These are phyloP conservation scores for Amesomyces nigricolor DNA, from an alignment of 2,329 filamentous ascomycete genomes.

Conservation along the genomic window DNA sequence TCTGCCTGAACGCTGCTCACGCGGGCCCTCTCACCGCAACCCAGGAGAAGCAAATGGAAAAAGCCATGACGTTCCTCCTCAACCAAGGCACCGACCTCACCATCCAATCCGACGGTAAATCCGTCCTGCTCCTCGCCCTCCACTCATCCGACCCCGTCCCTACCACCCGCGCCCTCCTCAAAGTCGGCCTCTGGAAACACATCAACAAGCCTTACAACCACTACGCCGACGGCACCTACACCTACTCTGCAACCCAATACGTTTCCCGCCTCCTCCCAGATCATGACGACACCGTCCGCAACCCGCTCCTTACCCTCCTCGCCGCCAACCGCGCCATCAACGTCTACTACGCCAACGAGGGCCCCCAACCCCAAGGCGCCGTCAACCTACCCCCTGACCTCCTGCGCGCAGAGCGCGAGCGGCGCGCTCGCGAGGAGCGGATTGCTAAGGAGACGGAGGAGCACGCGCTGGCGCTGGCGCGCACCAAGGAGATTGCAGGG, in stretches of 20 bases:
- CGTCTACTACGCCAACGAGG: constrained; percentile 49
- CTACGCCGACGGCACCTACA: constrained; percentile 47
- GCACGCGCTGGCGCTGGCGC: constrained; percentile 42
- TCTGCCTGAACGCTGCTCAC: constrained; percentile 53
- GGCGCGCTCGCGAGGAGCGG: constrained; percentile 42
- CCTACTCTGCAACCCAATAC: constrained; percentile 62
- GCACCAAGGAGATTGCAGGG: constrained; percentile 46
- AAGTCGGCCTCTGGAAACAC: constrained; percentile 59
- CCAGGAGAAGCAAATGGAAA: constrained; percentile 50
- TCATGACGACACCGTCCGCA: constrained; percentile 34
- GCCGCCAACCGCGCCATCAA: constrained; percentile 48
- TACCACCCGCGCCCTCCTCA: constrained; percentile 53
- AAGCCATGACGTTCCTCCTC: constrained; percentile 51
- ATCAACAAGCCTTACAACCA: constrained; percentile 56
- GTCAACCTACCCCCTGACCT: constrained; percentile 48
- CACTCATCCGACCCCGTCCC: constrained; percentile 50
- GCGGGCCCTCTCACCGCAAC: constrained; percentile 39
- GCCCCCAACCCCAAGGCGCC: constrained; percentile 49
- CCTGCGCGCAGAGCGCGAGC: constrained; percentile 44
- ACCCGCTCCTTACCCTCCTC: constrained; percentile 44
- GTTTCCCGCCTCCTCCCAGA: constrained; percentile 42
- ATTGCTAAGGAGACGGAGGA: constrained; percentile 44
- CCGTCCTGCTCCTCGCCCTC: constrained; percentile 54
- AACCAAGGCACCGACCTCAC: constrained; percentile 51
- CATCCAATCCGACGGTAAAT: constrained; percentile 52